Conservation (phyloP, 1,284 basidiomycete genomes). For the Apiotrichum laibachii region DNA sequence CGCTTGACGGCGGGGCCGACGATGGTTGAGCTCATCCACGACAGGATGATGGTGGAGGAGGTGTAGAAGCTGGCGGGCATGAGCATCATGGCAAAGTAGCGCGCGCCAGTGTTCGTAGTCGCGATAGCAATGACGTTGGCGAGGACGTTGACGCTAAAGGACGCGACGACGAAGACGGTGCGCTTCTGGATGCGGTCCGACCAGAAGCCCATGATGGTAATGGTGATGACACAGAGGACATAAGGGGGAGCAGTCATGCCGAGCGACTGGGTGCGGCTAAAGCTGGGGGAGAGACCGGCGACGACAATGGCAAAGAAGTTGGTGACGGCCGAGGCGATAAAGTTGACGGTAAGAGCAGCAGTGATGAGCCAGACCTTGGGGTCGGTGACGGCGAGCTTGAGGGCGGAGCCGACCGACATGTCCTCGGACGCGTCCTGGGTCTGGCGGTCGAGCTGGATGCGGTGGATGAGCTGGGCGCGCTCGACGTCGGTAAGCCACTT, state of each 20-base stretch:
- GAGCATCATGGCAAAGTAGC: slow-evolving; percentile 45
- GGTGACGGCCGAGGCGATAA: slow-evolving; percentile 41
- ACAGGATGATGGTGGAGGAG: slow-evolving; percentile 44
- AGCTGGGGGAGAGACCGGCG: slow-evolving; percentile 34
- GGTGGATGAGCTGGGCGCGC: slow-evolving; percentile 36
- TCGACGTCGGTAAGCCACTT: slow-evolving; percentile 37
- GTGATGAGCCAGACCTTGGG: slow-evolving; percentile 42
- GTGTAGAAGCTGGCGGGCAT: slow-evolving; percentile 35
- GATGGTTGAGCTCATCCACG: slow-evolving; percentile 46
- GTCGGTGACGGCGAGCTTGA: slow-evolving; percentile 37
- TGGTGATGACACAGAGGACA: slow-evolving; percentile 38
- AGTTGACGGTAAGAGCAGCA: slow-evolving; percentile 21
- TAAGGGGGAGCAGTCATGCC: slow-evolving; percentile 48
- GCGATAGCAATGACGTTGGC: slow-evolving; percentile 69
- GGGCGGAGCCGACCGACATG: slow-evolving; percentile 25
- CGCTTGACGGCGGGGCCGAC: slow-evolving; percentile 47
- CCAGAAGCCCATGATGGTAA: slow-evolving; percentile 43
- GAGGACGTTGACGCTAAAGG: slow-evolving; percentile 57
- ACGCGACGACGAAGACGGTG: slow-evolving; percentile 16
- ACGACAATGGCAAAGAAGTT: slow-evolving; percentile 49
- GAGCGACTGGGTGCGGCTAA: slow-evolving; percentile 44
- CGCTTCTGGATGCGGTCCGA: slow-evolving; percentile 45
- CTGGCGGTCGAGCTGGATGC: slow-evolving; percentile 40
- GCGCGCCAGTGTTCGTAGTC: slow-evolving; percentile 42
- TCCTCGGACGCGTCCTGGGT: slow-evolving; percentile 36